A percentile compares a stretch with the other conserved stretches of the same genome.
Evolutionary conservation across 306 rosid genomes (phyloP).

Genomic region (Cucurbita argyrosperma): DNA sequence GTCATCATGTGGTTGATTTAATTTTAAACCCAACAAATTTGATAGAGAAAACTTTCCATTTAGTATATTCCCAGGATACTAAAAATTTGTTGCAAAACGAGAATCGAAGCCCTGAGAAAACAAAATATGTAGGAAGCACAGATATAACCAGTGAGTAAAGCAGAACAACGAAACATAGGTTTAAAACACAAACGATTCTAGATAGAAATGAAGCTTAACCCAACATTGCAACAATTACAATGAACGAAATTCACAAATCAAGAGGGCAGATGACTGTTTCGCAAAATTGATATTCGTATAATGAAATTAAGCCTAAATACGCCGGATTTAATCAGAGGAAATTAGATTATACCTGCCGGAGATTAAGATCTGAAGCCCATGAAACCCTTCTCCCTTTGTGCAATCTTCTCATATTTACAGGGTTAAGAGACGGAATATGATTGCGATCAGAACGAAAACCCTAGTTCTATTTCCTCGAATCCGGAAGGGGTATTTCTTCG

Average conservation of each 20-base stretch:
- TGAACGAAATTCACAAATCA: neutral
- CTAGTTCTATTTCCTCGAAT: neutral
- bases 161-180: neutral
- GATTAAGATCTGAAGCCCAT: slow-evolving; percentile 78
- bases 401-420: slow-evolving; percentile 55
- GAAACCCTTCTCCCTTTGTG: slow-evolving; percentile 61
- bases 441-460: neutral
- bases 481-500: neutral
- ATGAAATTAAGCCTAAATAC: slow-evolving; percentile 11
- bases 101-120: neutral
- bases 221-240: neutral
- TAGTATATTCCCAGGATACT: neutral
- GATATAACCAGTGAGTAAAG: neutral
- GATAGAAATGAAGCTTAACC: neutral
- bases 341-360: slow-evolving; percentile 68
- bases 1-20: neutral
- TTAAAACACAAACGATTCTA: neutral
- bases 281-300: neutral
- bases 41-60: neutral
- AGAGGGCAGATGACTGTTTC: slow-evolving; percentile 4
- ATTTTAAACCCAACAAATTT: neutral
- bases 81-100: neutral
- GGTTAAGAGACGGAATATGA: neutral
- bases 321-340: slow-evolving; percentile 14
- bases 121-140: neutral